Evolutionary conservation across 805 yeast species (phyloP).

Genomic region (Suhomyces sp.): DNA sequence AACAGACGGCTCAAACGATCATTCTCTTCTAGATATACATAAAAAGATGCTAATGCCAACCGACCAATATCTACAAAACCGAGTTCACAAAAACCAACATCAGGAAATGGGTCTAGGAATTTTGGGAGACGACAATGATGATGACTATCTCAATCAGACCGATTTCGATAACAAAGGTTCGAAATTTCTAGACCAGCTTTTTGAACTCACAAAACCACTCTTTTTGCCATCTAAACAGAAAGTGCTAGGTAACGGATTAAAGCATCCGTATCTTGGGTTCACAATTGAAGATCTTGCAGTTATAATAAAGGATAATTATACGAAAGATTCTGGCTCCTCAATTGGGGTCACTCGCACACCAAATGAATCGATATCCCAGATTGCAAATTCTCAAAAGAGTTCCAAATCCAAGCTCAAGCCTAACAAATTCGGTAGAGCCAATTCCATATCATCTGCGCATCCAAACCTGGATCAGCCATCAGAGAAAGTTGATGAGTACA

Average conservation of each 20-base stretch:
- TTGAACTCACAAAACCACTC: conserved; percentile 21
- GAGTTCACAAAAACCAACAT: conserved; percentile 13
- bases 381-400: not conserved
- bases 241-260: conserved; percentile 17
- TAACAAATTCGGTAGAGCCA: conserved; percentile 7
- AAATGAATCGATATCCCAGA: not conserved
- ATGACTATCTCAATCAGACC: conserved; percentile 12
- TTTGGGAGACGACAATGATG: conserved; percentile 7
- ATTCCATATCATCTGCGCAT: conserved; percentile 12
- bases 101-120: conserved; percentile 22
- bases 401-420: conserved; percentile 6
- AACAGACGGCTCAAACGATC: conserved; percentile 18
- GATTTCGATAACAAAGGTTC: conserved; percentile 16
- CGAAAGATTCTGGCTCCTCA: not conserved
- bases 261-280: conserved; percentile 21
- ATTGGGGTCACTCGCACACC: not conserved
- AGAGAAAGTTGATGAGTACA: conserved; percentile 22
- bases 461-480: conserved; percentile 1
- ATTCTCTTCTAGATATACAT: conserved; percentile 24
- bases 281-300: conserved; percentile 29
- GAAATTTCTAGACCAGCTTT: conserved; percentile 18
- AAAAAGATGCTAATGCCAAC: conserved; percentile 32
- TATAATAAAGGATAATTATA: conserved; percentile 19
- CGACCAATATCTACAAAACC: conserved; percentile 30
- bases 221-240: conserved; percentile 24